Evolutionary conservation across 1,284 basidiomycete genomes (phyloP), one percentile per base, ranked within the genome.

Genomic region (Microbotryum intermedium): DNA sequence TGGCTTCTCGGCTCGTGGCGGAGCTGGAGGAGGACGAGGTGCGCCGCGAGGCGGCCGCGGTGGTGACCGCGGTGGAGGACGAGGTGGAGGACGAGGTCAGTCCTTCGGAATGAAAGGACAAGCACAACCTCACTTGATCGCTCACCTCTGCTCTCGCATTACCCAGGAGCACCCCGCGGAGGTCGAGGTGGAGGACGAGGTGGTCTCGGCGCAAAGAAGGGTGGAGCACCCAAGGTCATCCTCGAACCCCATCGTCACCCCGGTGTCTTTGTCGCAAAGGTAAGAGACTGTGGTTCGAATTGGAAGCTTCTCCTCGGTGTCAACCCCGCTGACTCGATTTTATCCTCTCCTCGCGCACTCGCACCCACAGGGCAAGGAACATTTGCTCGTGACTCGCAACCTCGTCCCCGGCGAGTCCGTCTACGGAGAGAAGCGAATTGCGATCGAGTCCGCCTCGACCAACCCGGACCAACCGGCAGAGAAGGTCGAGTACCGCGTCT

Each of bases 401-500:
- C 82, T 99, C 69, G 91, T 89, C 53, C 94, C 95, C 13, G 95
- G 94, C 61, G 94, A 98, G 75, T 88, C 88, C 21, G 95, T 99
- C 26, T 98, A 99, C 76, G 95, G 94, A 69, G 94, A 99, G 79
- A 99, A 99, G 74, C 72, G 76, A 54, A 76, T 77, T 64, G 70
- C 72, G 42, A 74, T 77, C 61, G 81, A 78, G 88, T 93, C 77
- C 82, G 84, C 53, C 81, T 55, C 65, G 20, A 44, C 59, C 26
- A 58, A 57, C 55, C 61, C 94, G 70, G 87, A 90, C 10, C 83
- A 84, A 6, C 83, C 81, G 53, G 81, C 83, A 60, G 87, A 88
- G 53, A 99, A 99, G 80, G 82, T 86, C 70, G 94, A 99, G 77
- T 98, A 97, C 79, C 83, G 94, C 64, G 95, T 98, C 42, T 99